Evolutionary conservation across 305 asterid species (phyloP).

Genomic region (Fraxinus paxiana): DNA sequence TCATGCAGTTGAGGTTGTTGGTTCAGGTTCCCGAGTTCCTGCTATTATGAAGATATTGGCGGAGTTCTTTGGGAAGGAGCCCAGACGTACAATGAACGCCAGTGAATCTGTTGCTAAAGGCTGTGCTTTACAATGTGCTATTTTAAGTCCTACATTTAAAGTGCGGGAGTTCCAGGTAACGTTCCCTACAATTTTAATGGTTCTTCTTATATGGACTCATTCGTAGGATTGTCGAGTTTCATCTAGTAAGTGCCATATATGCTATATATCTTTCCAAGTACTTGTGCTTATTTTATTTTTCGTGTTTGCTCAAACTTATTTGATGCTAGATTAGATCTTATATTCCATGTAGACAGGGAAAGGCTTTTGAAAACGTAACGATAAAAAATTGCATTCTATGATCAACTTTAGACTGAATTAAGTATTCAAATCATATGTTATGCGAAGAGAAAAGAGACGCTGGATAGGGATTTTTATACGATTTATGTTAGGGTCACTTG

Average conservation of each 20-base stretch:
- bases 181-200: neutral
- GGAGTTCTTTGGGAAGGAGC: conserved; percentile 76
- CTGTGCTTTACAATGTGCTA: conserved; percentile 77
- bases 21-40: conserved; percentile 72
- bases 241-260: neutral
- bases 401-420: neutral
- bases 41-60: conserved; percentile 72
- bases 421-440: neutral
- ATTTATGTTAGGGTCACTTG: neutral
- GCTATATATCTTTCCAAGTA: neutral
- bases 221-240: neutral
- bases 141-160: conserved; percentile 83
- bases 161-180: conserved; percentile 86
- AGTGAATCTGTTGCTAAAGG: conserved; percentile 91
- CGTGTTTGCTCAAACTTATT: neutral
- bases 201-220: neutral
- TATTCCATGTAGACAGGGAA: neutral
- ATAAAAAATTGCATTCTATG: neutral
- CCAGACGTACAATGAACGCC: conserved; percentile 87
- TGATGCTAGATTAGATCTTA: neutral
- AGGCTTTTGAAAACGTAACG: neutral
- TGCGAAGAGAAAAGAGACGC: neutral
- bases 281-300: neutral
- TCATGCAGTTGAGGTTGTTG: conserved; percentile 72
- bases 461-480: neutral